Base-by-base conservation (phyloP, 495 filamentous ascomycete genomes). In the Aspergillus steynii region DNA sequence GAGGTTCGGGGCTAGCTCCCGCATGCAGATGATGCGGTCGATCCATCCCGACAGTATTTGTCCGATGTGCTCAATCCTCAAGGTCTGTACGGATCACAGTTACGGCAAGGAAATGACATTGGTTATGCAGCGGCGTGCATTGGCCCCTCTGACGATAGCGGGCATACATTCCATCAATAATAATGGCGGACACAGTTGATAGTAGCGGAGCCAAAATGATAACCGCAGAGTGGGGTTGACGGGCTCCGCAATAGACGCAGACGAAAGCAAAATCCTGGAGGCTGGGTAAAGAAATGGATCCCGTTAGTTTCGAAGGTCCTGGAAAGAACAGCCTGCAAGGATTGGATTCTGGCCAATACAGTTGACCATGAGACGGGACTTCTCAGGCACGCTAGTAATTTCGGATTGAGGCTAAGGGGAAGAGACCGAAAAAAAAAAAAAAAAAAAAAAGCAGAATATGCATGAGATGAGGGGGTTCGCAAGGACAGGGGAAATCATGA, bases 1-100 rank as follows among this genome's bases (percentile, higher is more conserved):
- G 69, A 74, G 65, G 58, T 63, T 68, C 67, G 67, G 63, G 66
- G 61, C 63, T 61, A 65, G 68, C 61, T 69, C 61, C 48, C 61
- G 32, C 56, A 66, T 56, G 62, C 29, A 62, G 57, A 56, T 67
- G 63, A 60, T 50, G 61, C 34, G 63, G 63, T 53, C 61, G 65
- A 68, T 66, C 63, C 61, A 64, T 64, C 61, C 60, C n/a, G 61
- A 57, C 57, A 47, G 50, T 55, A 60, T 55, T 45, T 58, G 49
- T 60, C 37, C 50, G 45, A 49, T 50, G 47, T 15, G 37, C 12
- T 42, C 37, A 42, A 55, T 53, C 25, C 28, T n/a, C 28, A 54
- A 8, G 26, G n/a, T 20, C 52, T 26, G 31, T 54, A 42, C 10
- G 31, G 52, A 34, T 54, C 15, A 25, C n/a, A 37, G 29, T 31